phyloP scores from a whole-genome alignment of 345 rosid genomes.

The Angophora floribunda region DNA sequence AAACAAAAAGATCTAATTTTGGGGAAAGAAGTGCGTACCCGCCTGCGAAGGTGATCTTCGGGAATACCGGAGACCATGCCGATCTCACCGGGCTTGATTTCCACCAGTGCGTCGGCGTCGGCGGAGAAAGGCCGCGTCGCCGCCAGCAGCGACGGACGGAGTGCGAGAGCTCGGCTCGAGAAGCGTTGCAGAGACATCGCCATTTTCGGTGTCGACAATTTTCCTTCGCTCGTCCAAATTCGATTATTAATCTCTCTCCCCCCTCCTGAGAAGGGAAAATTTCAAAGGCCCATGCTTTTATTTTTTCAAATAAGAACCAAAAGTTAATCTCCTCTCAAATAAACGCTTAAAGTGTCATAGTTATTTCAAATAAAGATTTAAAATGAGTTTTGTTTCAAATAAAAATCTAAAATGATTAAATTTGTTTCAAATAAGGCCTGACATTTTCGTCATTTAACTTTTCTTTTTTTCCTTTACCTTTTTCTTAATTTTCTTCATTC shows the following conservation, averaged over 20 bases:
- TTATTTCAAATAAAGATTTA: too few relatives aligned
- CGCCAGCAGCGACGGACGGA: slow-evolving; percentile 15
- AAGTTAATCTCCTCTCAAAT: too few relatives aligned
- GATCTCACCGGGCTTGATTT: slow-evolving; percentile 75
- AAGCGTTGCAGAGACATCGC: slow-evolving; percentile 46
- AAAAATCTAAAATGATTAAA: too few relatives aligned
- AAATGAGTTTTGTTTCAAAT: too few relatives aligned
- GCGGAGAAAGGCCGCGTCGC: slow-evolving; percentile 36
- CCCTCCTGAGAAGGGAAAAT: too few relatives aligned
- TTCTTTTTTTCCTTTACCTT: too few relatives aligned
- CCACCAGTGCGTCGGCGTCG: slow-evolving; percentile 67
- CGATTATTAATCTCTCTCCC: neutral
- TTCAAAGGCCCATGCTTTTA: too few relatives aligned
- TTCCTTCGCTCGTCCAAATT: neutral
- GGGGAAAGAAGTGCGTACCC: slow-evolving; percentile 17
- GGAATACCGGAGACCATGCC: slow-evolving; percentile 93
- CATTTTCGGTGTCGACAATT: slow-evolving; percentile 9
- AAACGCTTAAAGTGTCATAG: too few relatives aligned
- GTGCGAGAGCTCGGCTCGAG: slow-evolving; percentile 15
- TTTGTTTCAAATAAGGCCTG: too few relatives aligned
- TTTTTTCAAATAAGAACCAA: too few relatives aligned
- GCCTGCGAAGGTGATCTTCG: slow-evolving; percentile 66
- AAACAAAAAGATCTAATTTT: neutral
- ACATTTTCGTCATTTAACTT: too few relatives aligned
- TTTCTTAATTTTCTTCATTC: too few relatives aligned